Conservation (phyloP, 768 basidiomycete genomes). For the Pleurotus sapidus region DNA sequence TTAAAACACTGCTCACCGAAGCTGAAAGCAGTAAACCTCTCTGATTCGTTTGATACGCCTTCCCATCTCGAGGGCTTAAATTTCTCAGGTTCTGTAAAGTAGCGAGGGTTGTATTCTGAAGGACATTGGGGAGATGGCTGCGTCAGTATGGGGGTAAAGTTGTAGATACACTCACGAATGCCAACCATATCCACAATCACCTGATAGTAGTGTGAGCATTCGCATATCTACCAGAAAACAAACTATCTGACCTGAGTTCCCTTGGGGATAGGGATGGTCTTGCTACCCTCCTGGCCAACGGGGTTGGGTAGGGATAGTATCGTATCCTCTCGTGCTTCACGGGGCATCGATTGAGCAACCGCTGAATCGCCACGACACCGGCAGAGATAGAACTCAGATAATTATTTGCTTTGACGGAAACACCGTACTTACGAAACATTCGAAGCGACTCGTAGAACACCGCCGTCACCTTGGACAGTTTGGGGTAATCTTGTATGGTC, state of each 20-base stretch:
- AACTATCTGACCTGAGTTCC: slow-evolving; percentile 28
- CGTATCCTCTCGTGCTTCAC: slow-evolving; percentile 41
- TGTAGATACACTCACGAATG: slow-evolving; percentile 35
- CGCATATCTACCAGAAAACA: not conserved
- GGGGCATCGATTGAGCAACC: slow-evolving; percentile 35
- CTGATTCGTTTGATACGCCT: slow-evolving; percentile 16
- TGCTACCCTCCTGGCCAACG: slow-evolving; percentile 34
- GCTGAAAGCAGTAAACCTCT: slow-evolving; percentile 19
- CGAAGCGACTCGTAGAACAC: slow-evolving; percentile 42
- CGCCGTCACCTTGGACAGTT: slow-evolving; percentile 39
- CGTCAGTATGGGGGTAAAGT: not conserved
- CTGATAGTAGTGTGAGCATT: slow-evolving; percentile 10
- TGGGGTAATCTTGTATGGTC: slow-evolving; percentile 37
- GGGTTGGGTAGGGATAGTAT: slow-evolving; percentile 37
- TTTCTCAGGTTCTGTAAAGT: slow-evolving; percentile 24
- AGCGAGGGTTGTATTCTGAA: slow-evolving; percentile 26
- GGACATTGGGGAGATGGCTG: not conserved
- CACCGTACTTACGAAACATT: slow-evolving; percentile 38
- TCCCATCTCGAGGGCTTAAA: slow-evolving; percentile 32
- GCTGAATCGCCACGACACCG: slow-evolving; percentile 21
- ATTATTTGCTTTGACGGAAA: no score
- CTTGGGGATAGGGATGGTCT: slow-evolving; percentile 33
- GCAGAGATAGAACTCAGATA: no score
- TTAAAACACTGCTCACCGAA: slow-evolving; percentile 13
- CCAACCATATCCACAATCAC: slow-evolving; percentile 48